A percentile compares a stretch with the other conserved stretches of the same genome.
These are phyloP conservation scores for Alternaria tenuissima DNA, from an alignment of 2,329 filamentous ascomycete species.

Conservation along the genomic window DNA sequence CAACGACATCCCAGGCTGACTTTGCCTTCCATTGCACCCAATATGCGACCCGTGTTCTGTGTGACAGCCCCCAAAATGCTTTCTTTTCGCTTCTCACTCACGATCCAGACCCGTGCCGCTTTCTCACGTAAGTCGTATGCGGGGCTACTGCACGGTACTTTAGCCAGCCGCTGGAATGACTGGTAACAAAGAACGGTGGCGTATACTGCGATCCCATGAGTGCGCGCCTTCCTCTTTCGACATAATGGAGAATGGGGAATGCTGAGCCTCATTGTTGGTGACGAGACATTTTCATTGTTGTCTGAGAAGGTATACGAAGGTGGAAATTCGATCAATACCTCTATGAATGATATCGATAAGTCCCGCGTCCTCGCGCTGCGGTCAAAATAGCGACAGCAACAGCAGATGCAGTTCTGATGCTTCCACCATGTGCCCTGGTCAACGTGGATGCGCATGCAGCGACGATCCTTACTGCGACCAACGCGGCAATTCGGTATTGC, in stretches of 20 bases:
- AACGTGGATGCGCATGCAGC: neutral
- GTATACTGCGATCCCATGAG: neutral
- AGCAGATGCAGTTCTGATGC: neutral
- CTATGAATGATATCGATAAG: neutral
- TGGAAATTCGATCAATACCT: constrained; percentile 1
- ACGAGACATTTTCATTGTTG: neutral
- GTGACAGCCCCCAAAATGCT: constrained; percentile 2
- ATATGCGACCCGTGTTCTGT: neutral
- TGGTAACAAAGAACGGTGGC: constrained; percentile 6
- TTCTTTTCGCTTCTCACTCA: neutral
- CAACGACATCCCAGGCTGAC: constrained; percentile 5
- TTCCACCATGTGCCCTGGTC: neutral
- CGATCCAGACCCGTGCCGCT: constrained; percentile 6
- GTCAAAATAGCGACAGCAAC: neutral
- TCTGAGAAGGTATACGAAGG: neutral
- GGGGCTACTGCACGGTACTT: constrained; percentile 4
- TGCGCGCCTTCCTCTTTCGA: neutral
- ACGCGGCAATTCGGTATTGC: neutral
- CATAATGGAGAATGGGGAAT: neutral
- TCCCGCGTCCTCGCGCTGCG: neutral
- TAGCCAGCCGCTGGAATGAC: constrained; percentile 12
- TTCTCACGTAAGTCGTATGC: constrained; percentile 8
- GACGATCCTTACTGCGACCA: neutral
- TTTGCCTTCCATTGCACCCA: neutral
- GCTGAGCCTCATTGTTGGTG: neutral